Evolutionary conservation across 495 filamentous ascomycete genomes (phyloP).

Genomic region (Xylaria bambusicola): DNA sequence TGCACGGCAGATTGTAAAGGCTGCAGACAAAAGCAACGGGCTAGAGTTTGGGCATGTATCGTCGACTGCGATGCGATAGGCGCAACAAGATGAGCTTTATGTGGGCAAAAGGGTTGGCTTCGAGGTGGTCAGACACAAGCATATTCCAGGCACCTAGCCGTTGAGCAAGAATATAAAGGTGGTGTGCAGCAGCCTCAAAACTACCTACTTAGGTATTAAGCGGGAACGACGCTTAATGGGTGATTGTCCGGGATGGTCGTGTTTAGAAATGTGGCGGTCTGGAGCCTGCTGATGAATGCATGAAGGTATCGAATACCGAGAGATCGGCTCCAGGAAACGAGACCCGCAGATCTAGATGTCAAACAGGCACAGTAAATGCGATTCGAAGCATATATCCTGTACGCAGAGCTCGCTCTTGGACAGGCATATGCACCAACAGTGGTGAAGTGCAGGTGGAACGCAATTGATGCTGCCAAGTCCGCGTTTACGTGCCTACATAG

Average conservation of each 20-base stretch:
- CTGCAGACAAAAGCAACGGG: constrained; percentile 11
- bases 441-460: no score
- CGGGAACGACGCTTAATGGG: neutral
- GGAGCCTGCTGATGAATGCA: neutral
- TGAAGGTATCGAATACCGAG: neutral
- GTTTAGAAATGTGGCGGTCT: neutral
- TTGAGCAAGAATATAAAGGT: neutral
- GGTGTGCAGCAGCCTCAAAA: neutral
- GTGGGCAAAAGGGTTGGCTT: neutral
- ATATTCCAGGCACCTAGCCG: neutral
- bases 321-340: constrained; percentile 11
- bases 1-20: neutral
- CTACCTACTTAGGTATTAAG: neutral
- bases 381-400: no score
- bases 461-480: no score
- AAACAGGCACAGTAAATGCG: neutral
- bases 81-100: neutral
- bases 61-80: neutral
- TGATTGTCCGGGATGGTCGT: no score
- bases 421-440: no score
- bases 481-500: no score
- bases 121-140: neutral
- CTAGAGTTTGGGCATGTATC: neutral
- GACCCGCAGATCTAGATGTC: constrained; percentile 14
- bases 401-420: no score